Base-by-base conservation (phyloP, 2,329 filamentous ascomycete species). In the Trichoderma sp. region DNA sequence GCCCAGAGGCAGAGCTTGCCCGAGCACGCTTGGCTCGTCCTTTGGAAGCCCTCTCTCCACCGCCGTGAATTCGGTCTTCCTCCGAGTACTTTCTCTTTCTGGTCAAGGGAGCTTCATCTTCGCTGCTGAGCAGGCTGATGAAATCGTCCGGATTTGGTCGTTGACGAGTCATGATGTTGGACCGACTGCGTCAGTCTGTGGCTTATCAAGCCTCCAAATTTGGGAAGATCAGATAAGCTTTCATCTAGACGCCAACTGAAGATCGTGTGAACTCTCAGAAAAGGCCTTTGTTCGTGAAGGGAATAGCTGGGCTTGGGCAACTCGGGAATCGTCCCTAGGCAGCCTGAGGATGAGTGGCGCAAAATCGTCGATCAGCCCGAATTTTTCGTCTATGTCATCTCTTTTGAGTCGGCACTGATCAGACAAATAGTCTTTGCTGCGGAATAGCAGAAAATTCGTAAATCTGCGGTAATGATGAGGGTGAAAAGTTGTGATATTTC, bases 1-100 rank as follows among this genome's bases (percentile, higher is more conserved):
- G 45, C 9, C 64, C 34, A 44, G 64, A 63, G 15, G 58, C 50
- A 47, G 59, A 41, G 58, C 65, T 69, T 57, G 64, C 3, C 30
- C 61, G 71, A 51, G 66, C 54, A 58, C 69, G 69, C 61, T 74
- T 74, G 9, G 59, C 56, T 58, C 51, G 58, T 52, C 55, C 21
- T 41, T 45, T 45, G 39, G 68, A 67, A 28, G 44, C 64, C 21
- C 24, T 60, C 44, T 41, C 43, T 45, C 34, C 43, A 30, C 34
- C 19, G 15, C 10, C 21, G 39, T 17, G 26, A 15, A 24, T 21
- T 17, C 21, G 10, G 15, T 56, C 44, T 19, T 57, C 59, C 47
- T 55, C 43, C 44, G 51, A 52, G 19, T 43, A 47, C 45, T 61
- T 66, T 43, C 61, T 65, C 51, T 63, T 65, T 58, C 43, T 65